A percentile compares a stretch with the other conserved stretches of the same genome.
These are phyloP conservation scores for Vaccinium myrtillus DNA, from an alignment of 148 eudicot genomes.

Conservation along the genomic window DNA sequence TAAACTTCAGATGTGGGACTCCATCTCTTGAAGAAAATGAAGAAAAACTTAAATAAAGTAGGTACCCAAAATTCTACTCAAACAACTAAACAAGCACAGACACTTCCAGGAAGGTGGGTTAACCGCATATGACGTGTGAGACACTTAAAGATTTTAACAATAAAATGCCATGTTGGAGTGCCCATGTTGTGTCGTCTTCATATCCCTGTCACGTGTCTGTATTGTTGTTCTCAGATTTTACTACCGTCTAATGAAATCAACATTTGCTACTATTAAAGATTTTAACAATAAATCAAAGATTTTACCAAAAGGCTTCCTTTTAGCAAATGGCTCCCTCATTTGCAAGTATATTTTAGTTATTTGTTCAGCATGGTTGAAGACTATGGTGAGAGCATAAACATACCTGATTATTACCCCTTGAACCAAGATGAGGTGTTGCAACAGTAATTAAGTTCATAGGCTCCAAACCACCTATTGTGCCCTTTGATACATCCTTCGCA, in stretches of 20 bases:
- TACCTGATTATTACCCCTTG: slow-evolving; percentile 94
- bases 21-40: not conserved
- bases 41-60: not conserved
- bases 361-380: not conserved
- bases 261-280: too few relatives aligned
- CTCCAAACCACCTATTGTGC: slow-evolving; percentile 78
- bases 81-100: not conserved
- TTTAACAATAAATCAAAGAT: too few relatives aligned
- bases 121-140: not conserved
- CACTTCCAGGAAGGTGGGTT: not conserved
- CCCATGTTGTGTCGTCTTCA: not conserved
- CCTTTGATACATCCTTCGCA: slow-evolving; percentile 38
- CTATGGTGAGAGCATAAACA: not conserved
- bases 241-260: too few relatives aligned
- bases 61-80: not conserved
- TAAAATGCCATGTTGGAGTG: not conserved
- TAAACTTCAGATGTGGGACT: not conserved
- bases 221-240: not conserved
- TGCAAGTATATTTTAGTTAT: too few relatives aligned
- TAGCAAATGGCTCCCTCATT: too few relatives aligned
- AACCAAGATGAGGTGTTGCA: slow-evolving; percentile 99
- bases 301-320: too few relatives aligned
- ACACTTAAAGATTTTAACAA: too few relatives aligned
- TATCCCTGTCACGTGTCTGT: not conserved
- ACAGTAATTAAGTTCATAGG: slow-evolving; percentile 85